A percentile compares a stretch with the other conserved stretches of the same genome.
These are phyloP conservation scores for Cymbidium sinense DNA, from an alignment of 106 monocot species.

Conservation along the genomic window DNA sequence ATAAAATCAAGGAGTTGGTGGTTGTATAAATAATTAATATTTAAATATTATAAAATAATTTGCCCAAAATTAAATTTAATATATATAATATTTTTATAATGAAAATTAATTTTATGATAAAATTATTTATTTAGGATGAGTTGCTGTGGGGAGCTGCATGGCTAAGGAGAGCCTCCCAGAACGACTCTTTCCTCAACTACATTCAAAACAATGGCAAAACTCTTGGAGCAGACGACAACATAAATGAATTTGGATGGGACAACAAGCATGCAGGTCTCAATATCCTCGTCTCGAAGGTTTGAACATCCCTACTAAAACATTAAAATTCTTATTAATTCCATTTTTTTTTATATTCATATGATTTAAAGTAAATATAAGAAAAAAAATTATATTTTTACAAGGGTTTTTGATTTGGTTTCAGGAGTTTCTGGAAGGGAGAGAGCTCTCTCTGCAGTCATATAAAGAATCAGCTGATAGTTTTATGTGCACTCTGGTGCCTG, in stretches of 20 bases:
- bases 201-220: constrained; percentile 78
- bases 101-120: too few relatives aligned
- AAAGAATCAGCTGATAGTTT: constrained; percentile 88
- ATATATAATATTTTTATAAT: too few relatives aligned
- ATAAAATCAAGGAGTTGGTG: too few relatives aligned
- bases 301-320: too few relatives aligned
- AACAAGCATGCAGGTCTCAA: constrained; percentile 96
- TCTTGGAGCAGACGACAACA: constrained; percentile 64
- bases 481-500: constrained; percentile 83
- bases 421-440: constrained; percentile 74
- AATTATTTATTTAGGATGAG: constrained; percentile 50
- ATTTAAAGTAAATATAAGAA: too few relatives aligned
- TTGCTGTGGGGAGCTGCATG: constrained; percentile 93
- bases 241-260: constrained; percentile 97
- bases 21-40: too few relatives aligned
- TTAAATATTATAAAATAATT: too few relatives aligned
- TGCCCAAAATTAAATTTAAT: too few relatives aligned
- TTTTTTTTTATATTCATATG: too few relatives aligned
- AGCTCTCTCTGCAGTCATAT: constrained; percentile 62
- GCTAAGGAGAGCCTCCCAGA: constrained; percentile 61
- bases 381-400: too few relatives aligned
- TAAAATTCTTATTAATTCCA: too few relatives aligned
- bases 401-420: constrained; percentile 11
- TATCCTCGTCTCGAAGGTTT: constrained; percentile 77
- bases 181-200: constrained; percentile 58